These are phyloP conservation scores for Cryptococcus sp. DNA, from an alignment of 1,284 basidiomycete genomes.

Conservation along the genomic window DNA sequence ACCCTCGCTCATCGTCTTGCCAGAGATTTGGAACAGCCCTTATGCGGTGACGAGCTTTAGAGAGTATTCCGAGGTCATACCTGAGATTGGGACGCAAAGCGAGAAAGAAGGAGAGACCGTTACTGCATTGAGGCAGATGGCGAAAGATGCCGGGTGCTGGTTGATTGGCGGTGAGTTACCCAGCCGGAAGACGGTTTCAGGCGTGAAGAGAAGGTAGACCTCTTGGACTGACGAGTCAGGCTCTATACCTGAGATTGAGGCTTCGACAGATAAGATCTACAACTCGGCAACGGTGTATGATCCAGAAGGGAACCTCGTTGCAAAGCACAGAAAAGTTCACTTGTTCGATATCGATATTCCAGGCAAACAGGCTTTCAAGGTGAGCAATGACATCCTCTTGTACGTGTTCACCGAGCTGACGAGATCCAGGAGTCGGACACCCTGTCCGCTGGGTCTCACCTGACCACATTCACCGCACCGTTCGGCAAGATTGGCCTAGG, in stretches of 20 bases:
- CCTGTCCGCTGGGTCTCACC: conserved; percentile 67
- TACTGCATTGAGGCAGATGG: conserved; percentile 72
- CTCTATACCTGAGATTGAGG: conserved; percentile 79
- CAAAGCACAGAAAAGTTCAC: conserved; percentile 88
- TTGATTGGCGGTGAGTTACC: conserved; percentile 72
- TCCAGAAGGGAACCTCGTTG: conserved; percentile 75
- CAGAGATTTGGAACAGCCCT: conserved; percentile 97
- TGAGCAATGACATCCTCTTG: conserved; percentile 37
- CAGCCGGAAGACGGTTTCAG: neutral
- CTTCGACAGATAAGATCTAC: conserved; percentile 63
- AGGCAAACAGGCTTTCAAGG: conserved; percentile 94
- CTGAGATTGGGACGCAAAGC: conserved; percentile 39
- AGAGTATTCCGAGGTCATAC: conserved; percentile 73
- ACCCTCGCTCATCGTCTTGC: conserved; percentile 79
- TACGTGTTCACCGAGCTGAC: neutral
- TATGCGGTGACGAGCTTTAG: conserved; percentile 85
- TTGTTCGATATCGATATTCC: conserved; percentile 98
- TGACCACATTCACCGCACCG: conserved; percentile 82
- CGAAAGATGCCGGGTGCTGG: conserved; percentile 76
- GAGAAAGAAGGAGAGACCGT: conserved; percentile 60
- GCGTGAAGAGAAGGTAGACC: neutral
- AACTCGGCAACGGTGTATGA: conserved; percentile 90
- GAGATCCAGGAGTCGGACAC: conserved; percentile 82
- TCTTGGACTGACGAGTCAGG: conserved; percentile 50
- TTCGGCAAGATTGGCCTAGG: conserved; percentile 48